Conservation (phyloP, 495 filamentous ascomycete species). For the Pyrenula massariospora region DNA sequence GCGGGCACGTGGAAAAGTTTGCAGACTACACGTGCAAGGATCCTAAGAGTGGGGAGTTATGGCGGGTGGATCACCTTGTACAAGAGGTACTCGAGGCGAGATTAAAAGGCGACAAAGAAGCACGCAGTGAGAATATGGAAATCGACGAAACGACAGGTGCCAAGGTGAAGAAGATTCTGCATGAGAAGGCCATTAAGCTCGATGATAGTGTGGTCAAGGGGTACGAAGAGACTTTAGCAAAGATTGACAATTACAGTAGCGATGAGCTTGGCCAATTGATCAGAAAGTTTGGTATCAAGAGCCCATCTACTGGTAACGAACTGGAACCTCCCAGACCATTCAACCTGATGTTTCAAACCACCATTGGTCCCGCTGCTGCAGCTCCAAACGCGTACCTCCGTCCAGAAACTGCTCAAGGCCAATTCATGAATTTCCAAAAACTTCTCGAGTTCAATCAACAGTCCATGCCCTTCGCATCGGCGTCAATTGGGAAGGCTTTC, state of each 20-base stretch:
- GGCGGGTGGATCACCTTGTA: conserved; percentile 90
- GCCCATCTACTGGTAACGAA: conserved; percentile 47
- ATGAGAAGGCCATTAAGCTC: conserved; percentile 45
- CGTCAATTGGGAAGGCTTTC: conserved; percentile 68
- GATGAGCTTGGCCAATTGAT: conserved; percentile 52
- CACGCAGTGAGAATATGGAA: conserved; percentile 57
- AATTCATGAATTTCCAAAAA: conserved; percentile 58
- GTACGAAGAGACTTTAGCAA: conserved; percentile 58
- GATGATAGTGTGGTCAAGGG: conserved; percentile 53
- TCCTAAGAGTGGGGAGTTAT: conserved; percentile 90
- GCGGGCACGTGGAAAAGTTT: conserved; percentile 95
- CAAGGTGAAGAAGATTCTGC: conserved; percentile 54
- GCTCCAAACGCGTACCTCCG: conserved; percentile 47
- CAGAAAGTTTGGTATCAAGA: conserved; percentile 52
- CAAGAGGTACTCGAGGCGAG: conserved; percentile 82
- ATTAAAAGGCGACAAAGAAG: conserved; percentile 70
- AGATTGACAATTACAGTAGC: conserved; percentile 61
- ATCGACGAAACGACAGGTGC: conserved; percentile 53
- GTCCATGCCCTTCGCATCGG: conserved; percentile 60
- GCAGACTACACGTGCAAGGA: conserved; percentile 99
- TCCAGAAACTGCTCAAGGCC: conserved; percentile 58
- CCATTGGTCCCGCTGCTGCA: conserved; percentile 56
- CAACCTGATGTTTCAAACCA: conserved; percentile 68
- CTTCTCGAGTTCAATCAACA: conserved; percentile 62
- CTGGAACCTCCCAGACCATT: conserved; percentile 53